phyloP scores from a whole-genome alignment of 2,329 filamentous ascomycete species.

The Arthroderma sp. region DNA sequence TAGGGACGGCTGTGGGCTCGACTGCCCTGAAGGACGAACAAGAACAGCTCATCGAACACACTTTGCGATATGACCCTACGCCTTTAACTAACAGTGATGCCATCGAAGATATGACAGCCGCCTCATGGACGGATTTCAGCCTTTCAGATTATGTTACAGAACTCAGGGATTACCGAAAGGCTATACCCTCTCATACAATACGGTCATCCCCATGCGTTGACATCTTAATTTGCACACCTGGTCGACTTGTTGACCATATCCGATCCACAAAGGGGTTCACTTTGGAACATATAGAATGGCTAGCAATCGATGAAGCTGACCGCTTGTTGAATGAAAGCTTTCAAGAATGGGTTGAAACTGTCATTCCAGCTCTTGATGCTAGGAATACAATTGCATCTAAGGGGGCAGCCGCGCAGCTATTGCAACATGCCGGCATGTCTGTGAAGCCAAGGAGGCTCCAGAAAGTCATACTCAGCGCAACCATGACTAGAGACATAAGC shows the following conservation, averaged over 20 bases:
- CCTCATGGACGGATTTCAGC: slow-evolving; percentile 36
- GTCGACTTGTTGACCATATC: slow-evolving; percentile 81
- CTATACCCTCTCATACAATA: slow-evolving; percentile 50
- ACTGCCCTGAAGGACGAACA: slow-evolving; percentile 58
- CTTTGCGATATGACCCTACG: slow-evolving; percentile 55
- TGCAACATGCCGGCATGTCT: slow-evolving; percentile 24
- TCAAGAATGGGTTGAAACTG: slow-evolving; percentile 71
- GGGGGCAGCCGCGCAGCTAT: slow-evolving; percentile 25
- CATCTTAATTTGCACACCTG: slow-evolving; percentile 81
- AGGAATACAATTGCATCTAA: slow-evolving; percentile 39
- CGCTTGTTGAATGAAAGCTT: slow-evolving; percentile 83
- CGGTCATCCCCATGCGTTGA: slow-evolving; percentile 62
- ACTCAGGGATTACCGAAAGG: slow-evolving; percentile 25
- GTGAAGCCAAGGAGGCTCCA: slow-evolving; percentile 39
- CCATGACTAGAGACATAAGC: slow-evolving; percentile 76
- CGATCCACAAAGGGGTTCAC: slow-evolving; percentile 71
- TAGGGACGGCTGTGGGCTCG: slow-evolving; percentile 73
- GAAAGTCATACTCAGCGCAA: slow-evolving; percentile 82
- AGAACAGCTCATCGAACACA: slow-evolving; percentile 46
- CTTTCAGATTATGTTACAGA: slow-evolving; percentile 33
- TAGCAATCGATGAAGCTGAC: slow-evolving; percentile 89
- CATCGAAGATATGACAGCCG: slow-evolving; percentile 35
- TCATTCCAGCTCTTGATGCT: slow-evolving; percentile 47
- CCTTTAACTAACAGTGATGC: slow-evolving; percentile 14
- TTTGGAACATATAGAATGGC: slow-evolving; percentile 66